These are phyloP conservation scores for Oryza rufipogon DNA, from an alignment of 176 grass and related monocot genomes.

Conservation along the genomic window DNA sequence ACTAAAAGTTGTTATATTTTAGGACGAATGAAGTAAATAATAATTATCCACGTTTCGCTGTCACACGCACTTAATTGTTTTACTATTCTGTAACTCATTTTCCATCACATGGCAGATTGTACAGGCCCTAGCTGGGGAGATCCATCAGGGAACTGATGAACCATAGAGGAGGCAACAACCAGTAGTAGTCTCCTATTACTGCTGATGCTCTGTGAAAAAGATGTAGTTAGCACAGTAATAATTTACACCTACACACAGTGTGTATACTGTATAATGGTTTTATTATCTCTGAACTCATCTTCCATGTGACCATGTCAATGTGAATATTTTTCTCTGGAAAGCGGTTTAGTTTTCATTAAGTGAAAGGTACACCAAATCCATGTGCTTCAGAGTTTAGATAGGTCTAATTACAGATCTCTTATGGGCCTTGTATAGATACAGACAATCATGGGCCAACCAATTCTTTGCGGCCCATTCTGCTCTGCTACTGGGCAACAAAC, in stretches of 20 bases:
- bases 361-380: background rate
- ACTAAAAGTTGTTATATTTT: too few species aligned
- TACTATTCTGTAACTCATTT: background rate
- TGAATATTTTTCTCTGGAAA: background rate
- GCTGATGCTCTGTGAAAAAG: background rate
- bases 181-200: background rate
- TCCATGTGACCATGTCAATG: background rate
- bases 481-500: background rate
- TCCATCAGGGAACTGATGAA: background rate
- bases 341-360: background rate
- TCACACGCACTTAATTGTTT: background rate
- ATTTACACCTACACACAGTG: background rate
- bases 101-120: background rate
- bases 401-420: background rate
- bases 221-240: background rate
- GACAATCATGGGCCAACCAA: background rate
- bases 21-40: background rate
- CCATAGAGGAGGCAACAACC: background rate
- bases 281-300: background rate
- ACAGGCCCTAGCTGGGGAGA: slow-evolving; percentile 7
- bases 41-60: background rate
- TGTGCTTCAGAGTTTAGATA: background rate
- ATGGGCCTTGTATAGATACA: background rate
- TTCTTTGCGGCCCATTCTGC: background rate
- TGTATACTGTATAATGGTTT: background rate